Percentiles rank a stretch among this genome's conserved stretches.
Conservation (phyloP, 352 stramenopile genomes). For the Globisporangium radiosum region DNA sequence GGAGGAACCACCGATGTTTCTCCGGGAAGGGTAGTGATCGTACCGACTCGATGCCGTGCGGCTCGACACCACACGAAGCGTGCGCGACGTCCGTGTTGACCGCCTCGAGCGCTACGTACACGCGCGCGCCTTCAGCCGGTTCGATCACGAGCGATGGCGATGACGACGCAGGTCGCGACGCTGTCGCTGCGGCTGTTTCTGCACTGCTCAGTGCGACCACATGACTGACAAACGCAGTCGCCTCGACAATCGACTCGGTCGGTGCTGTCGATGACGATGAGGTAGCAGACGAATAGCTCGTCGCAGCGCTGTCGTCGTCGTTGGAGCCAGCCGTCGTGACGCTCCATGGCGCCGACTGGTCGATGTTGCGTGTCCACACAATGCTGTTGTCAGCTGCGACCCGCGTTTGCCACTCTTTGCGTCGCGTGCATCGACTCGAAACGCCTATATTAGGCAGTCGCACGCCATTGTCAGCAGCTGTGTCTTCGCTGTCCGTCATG, state of each 20-base stretch:
- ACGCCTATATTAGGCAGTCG: background rate
- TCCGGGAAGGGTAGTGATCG: conserved; percentile 36
- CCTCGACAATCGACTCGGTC: conserved; percentile 19
- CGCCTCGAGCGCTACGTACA: conserved; percentile 20
- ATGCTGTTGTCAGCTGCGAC: conserved; percentile 20
- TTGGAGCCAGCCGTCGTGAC: background rate
- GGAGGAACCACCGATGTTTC: conserved; percentile 55
- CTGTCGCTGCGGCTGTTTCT: background rate
- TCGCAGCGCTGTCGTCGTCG: background rate
- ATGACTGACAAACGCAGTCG: conserved; percentile 38
- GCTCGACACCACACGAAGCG: conserved; percentile 17
- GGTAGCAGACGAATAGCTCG: background rate
- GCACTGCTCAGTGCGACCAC: conserved; percentile 4
- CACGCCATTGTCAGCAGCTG: background rate
- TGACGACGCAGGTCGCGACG: conserved; percentile 7
- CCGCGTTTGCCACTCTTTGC: conserved; percentile 35
- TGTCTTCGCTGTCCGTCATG: background rate
- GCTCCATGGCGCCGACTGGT: background rate
- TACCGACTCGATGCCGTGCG: conserved; percentile 27
- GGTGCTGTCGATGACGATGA: background rate
- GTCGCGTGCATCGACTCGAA: conserved; percentile 10
- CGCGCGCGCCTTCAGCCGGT: conserved; percentile 21
- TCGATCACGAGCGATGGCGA: conserved; percentile 21
- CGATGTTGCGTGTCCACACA: conserved; percentile 25
- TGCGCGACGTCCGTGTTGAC: conserved; percentile 12